Percentiles rank a stretch among this genome's conserved stretches.
These are phyloP conservation scores for Inonotus obliquus DNA, from an alignment of 1,284 basidiomycete genomes.

Conservation along the genomic window DNA sequence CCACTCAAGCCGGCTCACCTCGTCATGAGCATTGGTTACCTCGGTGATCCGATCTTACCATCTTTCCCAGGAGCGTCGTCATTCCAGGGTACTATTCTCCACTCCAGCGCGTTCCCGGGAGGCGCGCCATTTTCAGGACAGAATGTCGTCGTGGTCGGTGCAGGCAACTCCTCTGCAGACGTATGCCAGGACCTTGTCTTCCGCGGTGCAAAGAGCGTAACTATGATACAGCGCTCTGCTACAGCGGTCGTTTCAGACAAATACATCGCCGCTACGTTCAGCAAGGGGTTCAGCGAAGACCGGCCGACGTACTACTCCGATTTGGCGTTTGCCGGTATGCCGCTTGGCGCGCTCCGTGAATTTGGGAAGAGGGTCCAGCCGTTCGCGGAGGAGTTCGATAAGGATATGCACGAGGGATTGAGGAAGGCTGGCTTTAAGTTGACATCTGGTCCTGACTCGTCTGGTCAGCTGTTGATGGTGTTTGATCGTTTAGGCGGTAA, in stretches of 20 bases:
- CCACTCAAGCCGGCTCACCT: slow-evolving; percentile 33
- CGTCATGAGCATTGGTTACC: slow-evolving; percentile 33
- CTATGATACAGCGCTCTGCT: slow-evolving; percentile 37
- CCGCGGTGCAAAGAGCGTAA: slow-evolving; percentile 30
- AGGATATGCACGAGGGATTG: slow-evolving; percentile 34
- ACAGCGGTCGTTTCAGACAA: slow-evolving; percentile 27
- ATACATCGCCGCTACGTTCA: slow-evolving; percentile 26
- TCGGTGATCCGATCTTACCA: slow-evolving; percentile 32
- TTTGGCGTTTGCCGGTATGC: slow-evolving; percentile 37
- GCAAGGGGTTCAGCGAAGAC: slow-evolving; percentile 34
- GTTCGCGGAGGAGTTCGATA: slow-evolving; percentile 28
- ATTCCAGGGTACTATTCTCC: slow-evolving; percentile 31
- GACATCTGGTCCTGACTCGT: slow-evolving; percentile 29
- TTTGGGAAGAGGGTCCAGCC: slow-evolving; percentile 30
- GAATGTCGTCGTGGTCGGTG: slow-evolving; percentile 36
- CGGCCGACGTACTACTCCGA: slow-evolving; percentile 41
- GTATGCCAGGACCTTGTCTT: slow-evolving; percentile 34
- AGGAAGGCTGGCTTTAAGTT: slow-evolving; percentile 37
- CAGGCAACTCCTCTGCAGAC: slow-evolving; percentile 35
- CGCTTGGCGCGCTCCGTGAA: slow-evolving; percentile 34
- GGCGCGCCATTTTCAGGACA: slow-evolving; percentile 29
- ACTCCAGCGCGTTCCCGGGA: slow-evolving; percentile 30
- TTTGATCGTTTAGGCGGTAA: slow-evolving; percentile 30
- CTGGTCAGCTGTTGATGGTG: slow-evolving; percentile 26
- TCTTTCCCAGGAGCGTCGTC: slow-evolving; percentile 23